Evolutionary conservation across 306 rosid genomes (phyloP).

Genomic region (Quercus rubra): DNA sequence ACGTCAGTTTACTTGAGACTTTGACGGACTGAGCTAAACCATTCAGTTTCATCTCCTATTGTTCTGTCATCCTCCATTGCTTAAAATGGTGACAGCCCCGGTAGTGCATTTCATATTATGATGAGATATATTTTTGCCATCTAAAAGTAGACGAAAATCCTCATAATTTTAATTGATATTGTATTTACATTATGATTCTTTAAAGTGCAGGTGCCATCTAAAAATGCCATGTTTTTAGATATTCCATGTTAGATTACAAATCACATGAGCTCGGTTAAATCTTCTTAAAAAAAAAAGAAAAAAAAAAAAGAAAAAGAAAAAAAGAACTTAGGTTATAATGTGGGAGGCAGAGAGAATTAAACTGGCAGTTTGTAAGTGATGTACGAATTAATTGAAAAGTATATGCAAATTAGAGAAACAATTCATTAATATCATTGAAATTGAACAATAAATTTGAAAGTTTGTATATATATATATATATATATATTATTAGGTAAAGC

Average conservation of each 20-base stretch:
- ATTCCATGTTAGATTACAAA: background rate
- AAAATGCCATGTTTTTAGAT: background rate
- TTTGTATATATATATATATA: no score
- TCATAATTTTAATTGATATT: background rate
- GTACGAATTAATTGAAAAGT: no score
- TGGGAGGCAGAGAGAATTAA: no score
- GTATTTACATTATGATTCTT: background rate
- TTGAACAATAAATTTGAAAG: no score
- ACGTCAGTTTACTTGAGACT: background rate
- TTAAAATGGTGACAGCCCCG: background rate
- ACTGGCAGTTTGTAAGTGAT: no score
- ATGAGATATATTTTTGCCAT: background rate
- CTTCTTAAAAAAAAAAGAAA: no score
- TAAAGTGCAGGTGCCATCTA: background rate
- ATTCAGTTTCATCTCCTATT: background rate
- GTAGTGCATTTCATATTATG: background rate
- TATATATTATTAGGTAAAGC: no score
- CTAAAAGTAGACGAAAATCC: background rate
- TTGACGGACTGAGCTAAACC: background rate
- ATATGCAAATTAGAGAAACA: no score
- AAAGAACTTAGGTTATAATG: no score
- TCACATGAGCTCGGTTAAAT: no score
- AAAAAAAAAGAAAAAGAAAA: rapidly evolving
- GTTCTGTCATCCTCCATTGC: background rate
- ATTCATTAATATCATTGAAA: no score